Evolutionary conservation across 2,329 filamentous ascomycete genomes (phyloP).

Genomic region (Penicillium sp.): DNA sequence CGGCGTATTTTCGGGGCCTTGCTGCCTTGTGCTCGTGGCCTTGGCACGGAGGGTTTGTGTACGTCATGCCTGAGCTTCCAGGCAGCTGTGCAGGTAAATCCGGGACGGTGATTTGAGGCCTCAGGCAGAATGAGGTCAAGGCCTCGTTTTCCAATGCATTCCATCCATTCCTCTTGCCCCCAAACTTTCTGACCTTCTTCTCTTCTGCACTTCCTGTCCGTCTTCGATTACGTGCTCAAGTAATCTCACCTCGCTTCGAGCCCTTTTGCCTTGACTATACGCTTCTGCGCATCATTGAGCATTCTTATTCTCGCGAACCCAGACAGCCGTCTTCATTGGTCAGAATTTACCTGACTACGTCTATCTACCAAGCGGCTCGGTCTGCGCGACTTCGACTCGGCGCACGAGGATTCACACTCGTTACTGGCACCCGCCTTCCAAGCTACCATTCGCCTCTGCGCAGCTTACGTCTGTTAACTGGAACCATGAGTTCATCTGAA

Average conservation of each 20-base stretch:
- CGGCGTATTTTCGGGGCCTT: constrained; percentile 13
- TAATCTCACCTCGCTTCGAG: constrained; percentile 7
- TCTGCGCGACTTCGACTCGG: constrained; percentile 28
- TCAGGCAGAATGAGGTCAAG: constrained; percentile 22
- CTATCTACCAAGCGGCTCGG: constrained; percentile 29
- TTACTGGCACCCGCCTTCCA: constrained; percentile 10
- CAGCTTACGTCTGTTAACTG: constrained; percentile 8
- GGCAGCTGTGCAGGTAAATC: not conserved
- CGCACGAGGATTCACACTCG: constrained; percentile 17
- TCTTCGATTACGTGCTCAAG: not conserved
- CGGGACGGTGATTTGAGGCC: constrained; percentile 7
- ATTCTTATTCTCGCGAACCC: constrained; percentile 8
- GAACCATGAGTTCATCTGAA: constrained; percentile 61
- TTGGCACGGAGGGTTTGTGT: not conserved
- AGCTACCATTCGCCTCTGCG: constrained; percentile 13
- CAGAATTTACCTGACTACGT: constrained; percentile 28
- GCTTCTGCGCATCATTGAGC: constrained; percentile 18
- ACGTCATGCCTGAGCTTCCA: constrained; percentile 1
- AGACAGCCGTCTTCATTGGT: constrained; percentile 28
- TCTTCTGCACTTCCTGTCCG: constrained; percentile 10
- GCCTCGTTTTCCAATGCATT: constrained; percentile 38
- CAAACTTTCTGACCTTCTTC: constrained; percentile 21
- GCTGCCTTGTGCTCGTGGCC: not conserved
- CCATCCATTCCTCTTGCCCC: constrained; percentile 29
- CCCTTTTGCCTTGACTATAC: constrained; percentile 12